Evolutionary conservation across 306 rosid species (phyloP).

Genomic region (Cicer chorassanicum): DNA sequence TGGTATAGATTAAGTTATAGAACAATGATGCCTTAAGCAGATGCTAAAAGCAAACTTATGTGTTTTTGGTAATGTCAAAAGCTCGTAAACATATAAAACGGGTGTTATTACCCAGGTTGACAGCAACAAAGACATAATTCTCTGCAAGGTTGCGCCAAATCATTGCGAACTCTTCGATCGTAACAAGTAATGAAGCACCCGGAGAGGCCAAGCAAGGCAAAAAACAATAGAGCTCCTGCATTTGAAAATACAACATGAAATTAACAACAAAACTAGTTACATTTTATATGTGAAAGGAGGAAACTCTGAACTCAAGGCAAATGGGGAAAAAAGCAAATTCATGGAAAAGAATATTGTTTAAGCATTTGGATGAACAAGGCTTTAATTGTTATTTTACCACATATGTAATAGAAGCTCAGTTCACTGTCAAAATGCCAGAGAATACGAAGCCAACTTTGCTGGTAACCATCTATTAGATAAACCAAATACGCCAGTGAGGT

Average conservation of each 20-base stretch:
- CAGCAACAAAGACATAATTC: conserved; percentile 99
- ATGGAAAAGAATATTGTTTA: conserved; percentile 14
- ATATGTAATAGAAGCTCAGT: conserved; percentile 86
- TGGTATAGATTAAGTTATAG: not conserved
- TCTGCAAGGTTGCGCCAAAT: conserved; percentile 98
- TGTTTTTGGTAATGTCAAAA: conserved; percentile 30
- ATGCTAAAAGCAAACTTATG: conserved; percentile 27
- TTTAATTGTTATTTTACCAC: conserved; percentile 62
- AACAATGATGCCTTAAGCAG: conserved; percentile 5
- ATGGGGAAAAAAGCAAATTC: not conserved
- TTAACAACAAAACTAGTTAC: conserved; percentile 37
- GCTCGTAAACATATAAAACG: conserved; percentile 14
- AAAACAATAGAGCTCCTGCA: conserved; percentile 93
- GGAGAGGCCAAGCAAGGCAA: conserved; percentile 93
- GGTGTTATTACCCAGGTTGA: conserved; percentile 85
- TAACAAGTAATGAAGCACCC: conserved; percentile 99
- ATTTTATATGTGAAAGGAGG: conserved; percentile 6
- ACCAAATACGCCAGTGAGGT: conserved; percentile 83
- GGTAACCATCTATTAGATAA: conserved; percentile 78
- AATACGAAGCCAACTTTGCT: conserved; percentile 85
- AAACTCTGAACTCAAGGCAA: conserved; percentile 28
- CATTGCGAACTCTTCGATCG: conserved; percentile 94
- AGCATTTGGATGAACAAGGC: conserved; percentile 22
- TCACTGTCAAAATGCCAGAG: conserved; percentile 88
- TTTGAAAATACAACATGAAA: conserved; percentile 44